Conservation (phyloP, 768 basidiomycete species). For the Tephrocybe sp. region DNA sequence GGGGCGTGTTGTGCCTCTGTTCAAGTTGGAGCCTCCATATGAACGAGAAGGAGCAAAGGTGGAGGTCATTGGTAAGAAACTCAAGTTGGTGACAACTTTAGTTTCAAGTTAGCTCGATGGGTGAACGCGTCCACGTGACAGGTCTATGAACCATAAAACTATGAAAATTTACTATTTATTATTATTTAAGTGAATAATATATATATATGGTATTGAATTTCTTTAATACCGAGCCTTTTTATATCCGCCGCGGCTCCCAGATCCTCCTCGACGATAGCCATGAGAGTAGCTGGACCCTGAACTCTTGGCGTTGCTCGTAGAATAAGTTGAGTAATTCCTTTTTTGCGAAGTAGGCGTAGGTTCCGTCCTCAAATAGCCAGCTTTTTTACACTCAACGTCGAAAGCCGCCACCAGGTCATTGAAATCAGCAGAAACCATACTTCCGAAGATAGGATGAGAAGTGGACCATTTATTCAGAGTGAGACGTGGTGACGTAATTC, state of each 20-base stretch:
- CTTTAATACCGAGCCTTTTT: conserved; percentile 1
- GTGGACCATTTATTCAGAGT: conserved; percentile 41
- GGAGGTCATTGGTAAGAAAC: conserved; percentile 17
- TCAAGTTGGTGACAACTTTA: neutral
- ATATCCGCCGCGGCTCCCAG: neutral
- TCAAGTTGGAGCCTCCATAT: conserved; percentile 8
- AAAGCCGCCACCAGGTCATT: conserved; percentile 33
- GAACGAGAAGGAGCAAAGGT: conserved; percentile 19
- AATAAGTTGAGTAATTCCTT: conserved; percentile 13
- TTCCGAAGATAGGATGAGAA: conserved; percentile 42
- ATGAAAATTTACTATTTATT: neutral
- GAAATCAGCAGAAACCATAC: conserved; percentile 41
- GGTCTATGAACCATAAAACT: neutral
- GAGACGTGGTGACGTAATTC: conserved; percentile 43
- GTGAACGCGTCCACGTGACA: conserved; percentile 15
- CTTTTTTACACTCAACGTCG: conserved; percentile 39
- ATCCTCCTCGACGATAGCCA: neutral
- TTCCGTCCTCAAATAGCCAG: conserved; percentile 24
- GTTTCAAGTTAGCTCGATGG: neutral
- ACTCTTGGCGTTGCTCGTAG: neutral
- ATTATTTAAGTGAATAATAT: neutral
- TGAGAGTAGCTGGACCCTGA: conserved; percentile 1
- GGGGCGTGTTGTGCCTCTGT: conserved; percentile 3
- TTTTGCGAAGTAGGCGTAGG: conserved; percentile 15
- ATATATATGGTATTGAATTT: neutral